These are phyloP conservation scores for Dothideomycetes sp. DNA, from an alignment of 2,329 filamentous ascomycete genomes.

Conservation along the genomic window DNA sequence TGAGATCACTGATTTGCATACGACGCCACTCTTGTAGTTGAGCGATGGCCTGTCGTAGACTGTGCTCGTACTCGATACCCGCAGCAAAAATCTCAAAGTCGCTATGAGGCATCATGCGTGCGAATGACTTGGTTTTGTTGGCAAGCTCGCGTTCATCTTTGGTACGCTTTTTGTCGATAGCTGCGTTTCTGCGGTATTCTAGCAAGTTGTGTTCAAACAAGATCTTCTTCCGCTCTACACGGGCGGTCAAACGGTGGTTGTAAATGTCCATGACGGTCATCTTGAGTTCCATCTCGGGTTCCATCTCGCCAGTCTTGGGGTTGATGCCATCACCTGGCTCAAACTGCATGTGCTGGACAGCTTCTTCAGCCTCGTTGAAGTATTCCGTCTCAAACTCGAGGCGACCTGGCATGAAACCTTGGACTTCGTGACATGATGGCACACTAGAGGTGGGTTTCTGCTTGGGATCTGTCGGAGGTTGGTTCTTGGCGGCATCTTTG, in stretches of 20 bases:
- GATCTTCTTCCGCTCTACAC: conserved; percentile 90
- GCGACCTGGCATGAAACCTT: conserved; percentile 96
- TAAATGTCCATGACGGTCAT: conserved; percentile 98
- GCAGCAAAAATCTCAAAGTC: conserved; percentile 83
- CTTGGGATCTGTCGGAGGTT: conserved; percentile 75
- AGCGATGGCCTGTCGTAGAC: conserved; percentile 76
- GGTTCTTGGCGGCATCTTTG: conserved; percentile 77
- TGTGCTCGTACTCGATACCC: conserved; percentile 81
- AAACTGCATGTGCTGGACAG: conserved; percentile 96
- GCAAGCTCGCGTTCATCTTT: conserved; percentile 90
- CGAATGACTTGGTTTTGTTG: conserved; percentile 92
- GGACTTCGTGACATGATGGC: conserved; percentile 92
- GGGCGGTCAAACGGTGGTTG: conserved; percentile 79
- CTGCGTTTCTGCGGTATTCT: conserved; percentile 86
- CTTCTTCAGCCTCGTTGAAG: conserved; percentile 95
- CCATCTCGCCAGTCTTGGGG: conserved; percentile 69
- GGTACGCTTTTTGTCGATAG: conserved; percentile 84
- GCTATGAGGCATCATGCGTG: conserved; percentile 87
- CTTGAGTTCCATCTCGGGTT: conserved; percentile 95
- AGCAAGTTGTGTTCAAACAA: conserved; percentile 91
- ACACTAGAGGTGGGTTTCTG: conserved; percentile 94
- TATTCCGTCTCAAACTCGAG: conserved; percentile 97
- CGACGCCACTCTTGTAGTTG: conserved; percentile 92
- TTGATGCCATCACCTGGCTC: conserved; percentile 92
- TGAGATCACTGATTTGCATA: conserved; percentile 73